Base-by-base conservation (phyloP, 345 rosid genomes). In the Syzygium aqueum region DNA sequence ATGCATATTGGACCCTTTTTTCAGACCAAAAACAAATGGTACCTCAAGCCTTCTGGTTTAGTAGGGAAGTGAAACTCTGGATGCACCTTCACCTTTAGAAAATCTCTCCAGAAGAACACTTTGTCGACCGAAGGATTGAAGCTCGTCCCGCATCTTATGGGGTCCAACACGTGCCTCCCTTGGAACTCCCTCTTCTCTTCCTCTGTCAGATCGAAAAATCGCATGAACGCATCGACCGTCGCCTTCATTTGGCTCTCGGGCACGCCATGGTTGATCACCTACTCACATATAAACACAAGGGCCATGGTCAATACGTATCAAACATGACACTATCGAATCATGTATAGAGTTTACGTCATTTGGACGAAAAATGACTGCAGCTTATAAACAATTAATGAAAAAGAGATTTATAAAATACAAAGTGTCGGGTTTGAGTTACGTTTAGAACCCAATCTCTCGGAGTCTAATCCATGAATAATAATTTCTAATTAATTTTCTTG, bases 1-100 rank as follows among this genome's bases (percentile, higher is more conserved):
- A 16, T 30, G 43, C 77, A 8, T 30, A 65, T 65, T 30, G 30
- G 43, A 65, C 77, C 43, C 30, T 16, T 30, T 65, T 33, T 65
- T 28, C 11, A 28, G 11, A 65, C 22, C 16, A 15, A 28, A 28
- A 65, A 28, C 21, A 15, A 15, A 9, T 19, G 77, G 9, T 88
- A 92, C 95, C 95, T 91, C 89, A 93, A 90, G 12, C 86, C 86
- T 30, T 85, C 11, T 3, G 95, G 97, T 51, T 88, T 93, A 43
- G 80, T 33, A n/a, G 92, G 94, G 84, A 91, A 90, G 51, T 84
- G 82, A 87, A 92, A 92, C 51, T 90, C 85, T 61, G 93, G 94
- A 90, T 92, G 91, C 50, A 90, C 92, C 30, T 77, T 90, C 86
- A 92, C 33, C 85, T 92, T 90, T 61, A 92, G 90, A 78, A 84